These are phyloP conservation scores for Hansenula lynferdii DNA, from an alignment of 1,139 yeast genomes.

Conservation along the genomic window DNA sequence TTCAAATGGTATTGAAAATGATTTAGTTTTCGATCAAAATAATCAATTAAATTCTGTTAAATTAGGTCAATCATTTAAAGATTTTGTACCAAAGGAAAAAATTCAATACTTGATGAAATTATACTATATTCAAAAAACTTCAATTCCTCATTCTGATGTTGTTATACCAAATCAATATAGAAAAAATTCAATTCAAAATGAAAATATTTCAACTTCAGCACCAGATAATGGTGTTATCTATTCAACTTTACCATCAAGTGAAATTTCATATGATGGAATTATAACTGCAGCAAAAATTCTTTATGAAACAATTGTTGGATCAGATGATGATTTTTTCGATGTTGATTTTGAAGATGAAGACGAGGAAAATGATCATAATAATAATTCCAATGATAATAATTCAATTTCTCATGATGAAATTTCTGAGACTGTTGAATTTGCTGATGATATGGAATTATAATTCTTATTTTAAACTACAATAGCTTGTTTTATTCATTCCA, in stretches of 20 bases:
- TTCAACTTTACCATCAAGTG: conserved; percentile 72
- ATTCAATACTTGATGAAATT: conserved; percentile 75
- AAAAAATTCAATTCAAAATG: too few species aligned
- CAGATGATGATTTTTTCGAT: conserved; percentile 93
- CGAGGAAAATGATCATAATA: conserved; percentile 27
- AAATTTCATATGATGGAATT: conserved; percentile 86
- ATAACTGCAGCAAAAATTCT: conserved; percentile 75
- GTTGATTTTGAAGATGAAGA: conserved; percentile 90
- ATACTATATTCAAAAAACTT: conserved; percentile 72
- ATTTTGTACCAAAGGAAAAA: conserved; percentile 77
- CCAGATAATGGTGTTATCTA: conserved; percentile 49
- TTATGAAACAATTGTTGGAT: conserved; percentile 77
- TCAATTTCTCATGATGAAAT: conserved; percentile 12
- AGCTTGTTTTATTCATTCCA: too few species aligned
- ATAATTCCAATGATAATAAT: conserved; percentile 25
- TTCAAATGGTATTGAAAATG: conserved; percentile 39
- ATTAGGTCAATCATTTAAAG: conserved; percentile 78
- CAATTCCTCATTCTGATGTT: conserved; percentile 44
- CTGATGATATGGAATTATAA: conserved; percentile 68
- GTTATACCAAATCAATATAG: conserved; percentile 34
- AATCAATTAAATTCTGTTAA: conserved; percentile 78
- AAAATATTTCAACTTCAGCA: conserved; percentile 23
- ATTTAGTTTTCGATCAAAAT: conserved; percentile 32
- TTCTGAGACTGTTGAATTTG: conserved; percentile 51
- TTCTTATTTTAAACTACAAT: too few species aligned